Evolutionary conservation across 2,329 filamentous ascomycete species (phyloP), one percentile per base, ranked within the genome.

Genomic region (Hypoxylon sp.): DNA sequence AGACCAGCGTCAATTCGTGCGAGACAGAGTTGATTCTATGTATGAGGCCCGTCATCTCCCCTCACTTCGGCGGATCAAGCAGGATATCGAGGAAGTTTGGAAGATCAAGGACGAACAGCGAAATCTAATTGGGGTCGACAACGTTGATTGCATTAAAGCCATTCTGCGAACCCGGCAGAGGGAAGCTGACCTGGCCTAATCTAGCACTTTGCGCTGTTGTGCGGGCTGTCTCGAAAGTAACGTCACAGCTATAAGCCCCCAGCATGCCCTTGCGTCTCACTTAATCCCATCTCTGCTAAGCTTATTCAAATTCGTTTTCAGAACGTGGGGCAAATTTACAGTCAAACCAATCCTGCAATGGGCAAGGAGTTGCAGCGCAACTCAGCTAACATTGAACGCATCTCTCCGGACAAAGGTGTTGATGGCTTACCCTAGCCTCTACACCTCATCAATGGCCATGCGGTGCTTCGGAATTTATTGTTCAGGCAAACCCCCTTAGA

Each of bases 1-100:
- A 0, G 46, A 63, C 2, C 45, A 72, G 21, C 71, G 77, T 2
- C 69, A 68, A 34, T 67, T 72, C 9, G 77, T 76, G 5, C 65
- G 72, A 7, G 66, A 71, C 7, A 65, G 77, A 4, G 55, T 77
- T 19, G 64, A 66, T 21, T 67, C 65, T 1, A 78, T 79, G 77
- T 78, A 75, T 50, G 69, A 72, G 28, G 57, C 52, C 5, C 73
- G 77, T 4, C 75, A 71, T 23, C 70, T 79, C 0, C 77, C 77
- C 2, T 77, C 75, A 0, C 68, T 79, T 1, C 58, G 48, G 6
- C 70, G 77, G 2, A 72, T 76, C 5, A 71, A 72, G 34, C 63
- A 72, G 34, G 77, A 78, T 45, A 78, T 78, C 13, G 70, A 74
- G 50, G 71, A 77, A 11, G 73, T 77, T 19, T 79, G 77, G 77